Percentiles rank a stretch among this genome's conserved stretches.
Conservation (phyloP, 2,329 filamentous ascomycete genomes). For the Nectriaceae sp. region DNA sequence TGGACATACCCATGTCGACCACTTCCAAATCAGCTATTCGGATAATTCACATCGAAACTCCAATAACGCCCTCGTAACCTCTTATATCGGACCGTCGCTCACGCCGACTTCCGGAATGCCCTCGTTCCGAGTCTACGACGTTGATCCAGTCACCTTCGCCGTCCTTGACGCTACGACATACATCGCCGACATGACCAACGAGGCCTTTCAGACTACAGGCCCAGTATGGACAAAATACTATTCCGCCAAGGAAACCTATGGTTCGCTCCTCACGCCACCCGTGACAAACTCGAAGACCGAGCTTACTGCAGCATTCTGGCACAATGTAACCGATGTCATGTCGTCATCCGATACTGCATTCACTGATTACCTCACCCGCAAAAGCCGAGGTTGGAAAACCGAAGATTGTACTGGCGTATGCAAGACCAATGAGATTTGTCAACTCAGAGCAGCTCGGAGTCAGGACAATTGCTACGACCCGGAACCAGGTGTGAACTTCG, state of each 20-base stretch:
- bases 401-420: constrained; percentile 46
- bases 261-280: constrained; percentile 44
- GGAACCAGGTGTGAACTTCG: constrained; percentile 35
- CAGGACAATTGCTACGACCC: constrained; percentile 53
- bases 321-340: constrained; percentile 54
- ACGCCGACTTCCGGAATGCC: constrained; percentile 58
- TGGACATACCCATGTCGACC: constrained; percentile 58
- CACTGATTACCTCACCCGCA: constrained; percentile 47
- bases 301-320: constrained; percentile 61
- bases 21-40: constrained; percentile 57
- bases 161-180: constrained; percentile 57
- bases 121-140: constrained; percentile 59
- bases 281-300: constrained; percentile 40
- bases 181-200: constrained; percentile 51
- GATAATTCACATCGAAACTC: constrained; percentile 45
- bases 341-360: constrained; percentile 46
- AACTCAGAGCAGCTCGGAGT: constrained; percentile 51
- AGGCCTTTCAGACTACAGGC: constrained; percentile 43
- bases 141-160: constrained; percentile 58
- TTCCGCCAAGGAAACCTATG: constrained; percentile 57
- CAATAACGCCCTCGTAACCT: constrained; percentile 48
- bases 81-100: constrained; percentile 56
- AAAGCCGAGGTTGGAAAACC: constrained; percentile 47
- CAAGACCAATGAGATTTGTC: constrained; percentile 49
- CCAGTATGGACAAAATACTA: constrained; percentile 59